Evolutionary conservation across 106 monocot genomes (phyloP).

Genomic region (Narthecium ossifragum): DNA sequence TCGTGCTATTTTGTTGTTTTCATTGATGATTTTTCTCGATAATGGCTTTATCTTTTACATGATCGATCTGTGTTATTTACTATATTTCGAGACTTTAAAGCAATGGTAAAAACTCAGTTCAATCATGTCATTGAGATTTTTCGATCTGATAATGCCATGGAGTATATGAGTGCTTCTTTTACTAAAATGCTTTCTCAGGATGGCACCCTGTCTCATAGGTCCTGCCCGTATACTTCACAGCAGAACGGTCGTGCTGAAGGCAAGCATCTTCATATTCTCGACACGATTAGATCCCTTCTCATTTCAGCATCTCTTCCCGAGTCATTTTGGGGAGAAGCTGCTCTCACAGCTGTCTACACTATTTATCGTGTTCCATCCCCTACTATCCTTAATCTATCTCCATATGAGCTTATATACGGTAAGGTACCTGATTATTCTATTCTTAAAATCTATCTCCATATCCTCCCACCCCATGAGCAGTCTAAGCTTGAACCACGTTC

Average conservation of each 20-base stretch:
- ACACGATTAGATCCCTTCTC: no score
- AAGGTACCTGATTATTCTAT: not conserved
- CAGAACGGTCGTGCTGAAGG: not conserved
- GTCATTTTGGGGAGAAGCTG: not conserved
- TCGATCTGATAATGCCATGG: not conserved
- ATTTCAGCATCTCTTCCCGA: not conserved
- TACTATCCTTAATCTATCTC: not conserved
- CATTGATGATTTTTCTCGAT: no score
- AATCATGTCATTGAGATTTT: no score
- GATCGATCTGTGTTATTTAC: no score
- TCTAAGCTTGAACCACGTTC: not conserved
- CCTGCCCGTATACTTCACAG: not conserved
- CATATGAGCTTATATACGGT: not conserved
- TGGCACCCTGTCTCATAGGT: not conserved
- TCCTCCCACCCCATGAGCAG: not conserved
- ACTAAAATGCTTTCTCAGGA: not conserved
- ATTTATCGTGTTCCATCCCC: not conserved
- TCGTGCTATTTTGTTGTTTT: not conserved
- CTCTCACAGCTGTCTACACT: not conserved
- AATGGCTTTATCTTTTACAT: no score
- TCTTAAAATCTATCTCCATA: not conserved
- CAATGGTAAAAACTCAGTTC: no score
- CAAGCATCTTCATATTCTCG: not conserved
- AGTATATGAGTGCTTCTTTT: not conserved
- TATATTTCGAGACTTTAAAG: no score